Conservation (phyloP, 768 basidiomycete species). For the Mycena latifolia region DNA sequence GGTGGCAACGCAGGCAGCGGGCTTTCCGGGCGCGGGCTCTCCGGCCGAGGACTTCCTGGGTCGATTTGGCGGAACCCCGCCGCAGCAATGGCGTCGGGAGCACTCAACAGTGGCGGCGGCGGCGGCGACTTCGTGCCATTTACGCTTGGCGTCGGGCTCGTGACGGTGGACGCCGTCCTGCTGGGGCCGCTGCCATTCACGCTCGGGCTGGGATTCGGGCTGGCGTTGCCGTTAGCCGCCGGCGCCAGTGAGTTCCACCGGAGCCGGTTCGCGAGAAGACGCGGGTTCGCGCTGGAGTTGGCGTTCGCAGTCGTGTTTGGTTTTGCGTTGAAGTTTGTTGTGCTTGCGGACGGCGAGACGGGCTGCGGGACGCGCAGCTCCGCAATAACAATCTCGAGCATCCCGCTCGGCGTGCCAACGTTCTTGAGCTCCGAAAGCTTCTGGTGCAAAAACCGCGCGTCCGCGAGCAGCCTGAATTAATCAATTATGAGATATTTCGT, state of each 20-base stretch:
- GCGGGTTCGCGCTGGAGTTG: constrained; percentile 56
- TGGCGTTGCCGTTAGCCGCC: constrained; percentile 18
- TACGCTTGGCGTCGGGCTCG: constrained; percentile 27
- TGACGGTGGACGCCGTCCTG: constrained; percentile 13
- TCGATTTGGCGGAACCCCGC: constrained; percentile 7
- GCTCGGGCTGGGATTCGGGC: constrained; percentile 21
- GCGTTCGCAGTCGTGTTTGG: constrained; percentile 16
- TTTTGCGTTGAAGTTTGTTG: constrained; percentile 31
- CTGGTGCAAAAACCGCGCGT: constrained; percentile 82
- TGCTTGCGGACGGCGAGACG: constrained; percentile 36
- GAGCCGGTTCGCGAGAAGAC: constrained; percentile 52
- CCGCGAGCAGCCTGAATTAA: constrained; percentile 75
- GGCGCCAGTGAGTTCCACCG: constrained; percentile 36
- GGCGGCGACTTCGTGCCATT: constrained; percentile 30
- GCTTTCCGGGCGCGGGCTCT: constrained; percentile 32
- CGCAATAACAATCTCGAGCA: constrained; percentile 88
- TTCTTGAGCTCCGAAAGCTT: constrained; percentile 83
- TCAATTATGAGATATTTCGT: constrained; percentile 20
- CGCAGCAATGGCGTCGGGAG: constrained; percentile 6
- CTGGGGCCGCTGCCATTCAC: constrained; percentile 29
- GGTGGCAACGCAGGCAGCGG: constrained; percentile 36
- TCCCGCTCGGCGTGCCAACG: constrained; percentile 75
- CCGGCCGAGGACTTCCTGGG: constrained; percentile 5
- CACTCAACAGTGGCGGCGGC: constrained; percentile 25
- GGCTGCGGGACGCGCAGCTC: constrained; percentile 76